Evolutionary conservation across 2,329 filamentous ascomycete genomes (phyloP), one percentile per base, ranked within the genome.

Genomic region (Didymella segeticola): DNA sequence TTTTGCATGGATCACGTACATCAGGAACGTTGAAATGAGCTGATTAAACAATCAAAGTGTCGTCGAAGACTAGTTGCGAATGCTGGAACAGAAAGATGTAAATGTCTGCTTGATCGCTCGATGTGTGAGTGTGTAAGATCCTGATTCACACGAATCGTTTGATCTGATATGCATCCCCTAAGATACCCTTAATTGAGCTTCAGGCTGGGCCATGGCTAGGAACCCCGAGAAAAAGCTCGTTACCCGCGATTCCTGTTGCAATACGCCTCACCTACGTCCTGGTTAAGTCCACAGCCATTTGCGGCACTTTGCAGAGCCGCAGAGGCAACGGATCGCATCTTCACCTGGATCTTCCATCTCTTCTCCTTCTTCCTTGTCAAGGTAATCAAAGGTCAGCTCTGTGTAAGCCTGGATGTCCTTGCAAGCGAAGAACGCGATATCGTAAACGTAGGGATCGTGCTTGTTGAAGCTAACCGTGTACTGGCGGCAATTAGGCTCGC

Each of bases 381-480:
- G 80, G 64, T 95, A 95, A 65, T 93, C 89, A 69, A 95, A 93
- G 0, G 88, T 92, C 26, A 95, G 74, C 71, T 95, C 90, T 26
- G 87, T 84, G 1, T 83, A 84, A 1, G 82, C 81, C 0, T 77
- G 75, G 23, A 93, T 90, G 47, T 89, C 82, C 34, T 81, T 77
- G 25, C 86, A 82, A 0, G 90, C 89, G 65, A 93, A 93, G 55
- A 93, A 82, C 0, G 89, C 90, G 41, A 93, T 77, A 56, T 92
- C 89, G 69, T 93, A 91, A 6, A 93, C 80, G 39, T 86, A 82
- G 53, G 86, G 86, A 65, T 93, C 89, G 0, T 88, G 84, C 56
- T 90, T 87, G 66, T 93, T 90, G 43, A 89, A 89, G 1, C 90
- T 88, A 1, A 91, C 85, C 0, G 89, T 89, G 73, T 93, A 93